Evolutionary conservation across 768 basidiomycete genomes (phyloP), one percentile per base, ranked within the genome.

Genomic region (Royoungia palumana): DNA sequence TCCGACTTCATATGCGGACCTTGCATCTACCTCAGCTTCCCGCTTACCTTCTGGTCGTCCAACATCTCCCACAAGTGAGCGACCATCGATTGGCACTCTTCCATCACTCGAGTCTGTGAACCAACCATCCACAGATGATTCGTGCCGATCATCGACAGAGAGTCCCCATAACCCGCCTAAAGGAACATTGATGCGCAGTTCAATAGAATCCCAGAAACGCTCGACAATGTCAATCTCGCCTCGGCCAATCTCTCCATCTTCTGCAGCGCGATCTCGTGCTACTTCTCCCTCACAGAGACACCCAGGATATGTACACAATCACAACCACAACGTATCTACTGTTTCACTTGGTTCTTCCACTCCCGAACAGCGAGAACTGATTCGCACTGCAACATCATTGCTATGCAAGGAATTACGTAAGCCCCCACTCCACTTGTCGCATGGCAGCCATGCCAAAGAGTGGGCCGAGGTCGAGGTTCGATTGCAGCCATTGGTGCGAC

Each of bases 401-500:
- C 67, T 90, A 20, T 84, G 83, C 64, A 83, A 76, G 56, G 85
- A 87, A 63, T 72, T 85, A 57, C 64, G 79, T 35, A 78, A 77
- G 57, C 79, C 85, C 11, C 80, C 85, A n/a, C 58, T 69, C 2
- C 77, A 83, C 54, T 66, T 80, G 64, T 74, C 69, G 44, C 76
- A 75, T 44, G 73, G 70, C 6, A 77, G 80, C 20, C 77, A 76
- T 21, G 54, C 72, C 37, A 73, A 70, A 59, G 84, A 87, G 47
- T 87, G 82, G 79, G 84, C 85, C 49, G 87, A 87, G 61, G 86
- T 91, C 7, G 88, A 92, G 66, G 69, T 78, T 9, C 73, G 86
- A 43, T 69, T 85, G 56, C 72, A 79, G 12, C 70, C 75, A 2
- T 67, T 94, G 45, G 75, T 73, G 19, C 72, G 89, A 46, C 71